Base-by-base conservation (phyloP, 176 grass and related monocot species). In the Musa beccarii region DNA sequence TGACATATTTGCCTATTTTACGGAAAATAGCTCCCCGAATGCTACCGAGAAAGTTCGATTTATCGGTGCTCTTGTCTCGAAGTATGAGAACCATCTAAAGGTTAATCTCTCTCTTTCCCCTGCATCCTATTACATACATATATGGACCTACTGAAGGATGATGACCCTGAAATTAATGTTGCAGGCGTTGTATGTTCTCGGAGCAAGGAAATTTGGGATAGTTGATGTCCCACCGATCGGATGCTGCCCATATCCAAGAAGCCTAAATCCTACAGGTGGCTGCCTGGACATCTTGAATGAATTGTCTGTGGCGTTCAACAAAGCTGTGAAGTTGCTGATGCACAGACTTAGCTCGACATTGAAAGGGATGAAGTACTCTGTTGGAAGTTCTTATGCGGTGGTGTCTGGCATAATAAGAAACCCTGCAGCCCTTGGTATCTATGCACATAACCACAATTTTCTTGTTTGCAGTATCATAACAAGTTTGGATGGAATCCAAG, bases 191-290 rank as follows among this genome's bases (percentile, higher is more conserved):
- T 92, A 92, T 74, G 76, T 53, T 75, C 83, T 91, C 20, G 90
- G 95, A 19, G 95, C 86, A 59, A 87, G 90, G 78, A 99, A 91
- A 74, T 59, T 99, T 24, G 95, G 75, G 19, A 75, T 99, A 63
- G 78, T 99, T 71, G 95, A 99, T 71, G 81, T 94, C 15, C 88
- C 90, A 71, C 90, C 90, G 4, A 88, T 99, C 56, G 95, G 95
- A 69, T 99, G 95, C 80, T 91, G 90, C 73, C 88, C 95, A 0
- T 99, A 99, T 82, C 78, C 90, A 43, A 78, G 95, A 90, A 94
- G 84, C 63, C 76, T 94, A 80, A 81, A 93, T 73, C 86, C 95
- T 19, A 77, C 89, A 13, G 90, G 90, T 15, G 88, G 83, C 66
- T 99, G 95, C 53, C 76, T 99, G 51, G 90, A 89, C 29, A 77